These are phyloP conservation scores for Neurospora crassa DNA, from an alignment of 2,329 filamentous ascomycete species.

Conservation along the genomic window DNA sequence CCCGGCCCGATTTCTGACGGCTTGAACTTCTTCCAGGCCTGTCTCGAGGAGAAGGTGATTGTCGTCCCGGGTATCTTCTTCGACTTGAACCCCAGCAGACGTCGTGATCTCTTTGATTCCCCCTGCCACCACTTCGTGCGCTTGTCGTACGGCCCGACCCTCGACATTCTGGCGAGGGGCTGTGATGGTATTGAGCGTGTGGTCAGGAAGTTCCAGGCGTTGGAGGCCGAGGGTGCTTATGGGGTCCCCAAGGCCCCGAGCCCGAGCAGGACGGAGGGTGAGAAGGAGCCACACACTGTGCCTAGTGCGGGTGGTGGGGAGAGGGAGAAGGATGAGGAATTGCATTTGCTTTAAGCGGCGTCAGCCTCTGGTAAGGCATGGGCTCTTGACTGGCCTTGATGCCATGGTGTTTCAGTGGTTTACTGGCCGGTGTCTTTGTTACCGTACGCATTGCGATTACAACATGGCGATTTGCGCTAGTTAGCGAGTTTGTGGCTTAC, in stretches of 20 bases:
- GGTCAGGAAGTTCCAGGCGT: constrained; percentile 49
- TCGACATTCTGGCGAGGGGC: constrained; percentile 69
- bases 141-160: constrained; percentile 73
- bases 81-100: constrained; percentile 82
- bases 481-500: not conserved
- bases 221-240: not conserved
- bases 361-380: not conserved
- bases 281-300: not conserved
- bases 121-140: constrained; percentile 90
- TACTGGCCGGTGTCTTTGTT: not conserved
- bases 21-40: constrained; percentile 93
- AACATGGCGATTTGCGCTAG: not conserved
- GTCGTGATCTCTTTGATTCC: constrained; percentile 85
- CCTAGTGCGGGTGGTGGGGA: not conserved
- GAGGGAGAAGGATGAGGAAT: not conserved
- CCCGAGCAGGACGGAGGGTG: not conserved
- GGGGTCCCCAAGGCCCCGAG: not conserved
- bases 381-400: not conserved
- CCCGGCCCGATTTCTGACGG: constrained; percentile 83
- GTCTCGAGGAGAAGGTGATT: constrained; percentile 88
- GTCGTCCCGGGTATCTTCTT: constrained; percentile 98
- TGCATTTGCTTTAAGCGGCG: not conserved
- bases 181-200: constrained; percentile 80
- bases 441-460: not conserved
- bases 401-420: not conserved